Evolutionary conservation across 495 filamentous ascomycete genomes (phyloP), one percentile per base, ranked within the genome.

Genomic region (Annulohypoxylon stygium): DNA sequence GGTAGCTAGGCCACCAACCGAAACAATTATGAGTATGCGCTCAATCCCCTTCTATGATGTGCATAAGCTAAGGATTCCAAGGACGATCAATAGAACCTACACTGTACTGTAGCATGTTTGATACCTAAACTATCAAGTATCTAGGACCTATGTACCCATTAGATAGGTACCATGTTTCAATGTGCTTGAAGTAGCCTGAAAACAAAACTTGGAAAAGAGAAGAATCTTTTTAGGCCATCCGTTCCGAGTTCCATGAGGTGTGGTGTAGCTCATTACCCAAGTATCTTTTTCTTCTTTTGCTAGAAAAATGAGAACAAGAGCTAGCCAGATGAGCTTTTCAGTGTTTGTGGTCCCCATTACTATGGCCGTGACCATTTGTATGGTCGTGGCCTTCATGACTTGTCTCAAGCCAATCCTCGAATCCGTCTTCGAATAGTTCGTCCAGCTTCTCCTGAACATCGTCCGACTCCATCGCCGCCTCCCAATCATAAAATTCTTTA

Each of bases 351-450:
- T 54, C 55, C 23, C 55, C 66, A 25, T 69, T 70, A 33, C 36
- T 64, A 39, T 75, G 58, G 4, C 57, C 45, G 25, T 77, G 58
- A 2, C 61, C 45, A 34, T 77, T 66, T 1, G 48, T 36, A 57
- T 79, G 80, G 34, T 79, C 78, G 34, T 80, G 81, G 7, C 83
- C 82, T n/a, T 81, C 82, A 23, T 81, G 78, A 43, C 80, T 79
- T 12, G 76, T 77, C 26, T 81, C 82, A 12, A 83, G 77, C 87
- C 87, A 89, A 18, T 88, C 86, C 70, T 87, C 85, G 78, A 86
- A 89, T 1, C 87, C 87, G 77, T 89, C 87, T 53, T 87, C 83
- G 78, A 86, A 89, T 10, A 86, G 64, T 10, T 76, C 75, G 20
- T 76, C 77, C 57, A 88, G 70, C 63, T 77, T 79, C 25, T 83